Evolutionary conservation across 164 flowering plant species (phyloP), one percentile per base, ranked within the genome.

Genomic region (Cinnamomum chago): DNA sequence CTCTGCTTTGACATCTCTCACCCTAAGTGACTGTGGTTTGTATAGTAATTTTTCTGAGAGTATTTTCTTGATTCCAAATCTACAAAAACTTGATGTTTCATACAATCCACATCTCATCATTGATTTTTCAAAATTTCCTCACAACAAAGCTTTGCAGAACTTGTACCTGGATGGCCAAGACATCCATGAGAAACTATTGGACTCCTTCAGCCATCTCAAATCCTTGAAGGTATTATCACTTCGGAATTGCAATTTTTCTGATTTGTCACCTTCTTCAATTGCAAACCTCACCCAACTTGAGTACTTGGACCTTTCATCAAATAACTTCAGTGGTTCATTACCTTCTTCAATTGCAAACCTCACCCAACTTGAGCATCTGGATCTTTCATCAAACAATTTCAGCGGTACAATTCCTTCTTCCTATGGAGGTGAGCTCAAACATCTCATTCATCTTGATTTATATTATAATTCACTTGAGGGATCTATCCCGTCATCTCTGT

Each of bases 41-140:
- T 0, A 22, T 12, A 85, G 86, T 50, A 66, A 23, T 10, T 77
- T 83, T 33, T 86, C 86, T 3, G 47, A 55, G 24, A 40, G 67
- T 23, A 76, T 82, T n/a, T 74, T 82, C 5, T 75, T 72, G 30
- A 25, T 83, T 28, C 76, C 71, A 11, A 73, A 75, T 9, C 70
- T 86, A 14, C 65, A 76, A 28, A 50, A 9, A 1, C 72, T 86
- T 2, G 81, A 83, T 33, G 17, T 84, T 58, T 66, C 76, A 0
- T 0, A 6, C 5, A 86, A 86, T 58, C 15, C 0, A 17, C 18
- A 15, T 58, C 62, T 58, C 62, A 58, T 17, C 20, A 22, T 18
- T 22, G n/a, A 58, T 40, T 40, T 40, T 40, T 1, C 47, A 7
- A 11, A 40, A 58, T 17, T 58, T 22, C 62, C 62, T 58, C 18